phyloP scores from a whole-genome alignment of 768 basidiomycete species.

The Amanita fuliginea region DNA sequence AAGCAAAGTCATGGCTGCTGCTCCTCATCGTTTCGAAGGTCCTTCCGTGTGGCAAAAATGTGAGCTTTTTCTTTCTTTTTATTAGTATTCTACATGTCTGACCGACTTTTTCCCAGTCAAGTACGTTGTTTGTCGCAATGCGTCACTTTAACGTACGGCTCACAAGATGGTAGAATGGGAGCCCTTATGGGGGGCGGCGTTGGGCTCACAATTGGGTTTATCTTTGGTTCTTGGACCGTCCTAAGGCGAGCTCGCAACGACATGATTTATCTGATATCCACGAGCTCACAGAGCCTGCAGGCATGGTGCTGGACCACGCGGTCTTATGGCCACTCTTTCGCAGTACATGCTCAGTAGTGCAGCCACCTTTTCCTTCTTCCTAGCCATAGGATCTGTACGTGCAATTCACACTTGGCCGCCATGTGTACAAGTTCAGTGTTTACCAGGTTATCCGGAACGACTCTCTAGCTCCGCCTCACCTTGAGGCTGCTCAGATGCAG shows the following conservation, averaged over 20 bases:
- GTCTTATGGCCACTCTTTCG: slow-evolving; percentile 82
- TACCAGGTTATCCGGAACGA: slow-evolving; percentile 85
- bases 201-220: slow-evolving; percentile 93
- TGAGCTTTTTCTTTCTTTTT: slow-evolving; percentile 21
- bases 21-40: slow-evolving; percentile 29
- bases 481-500: slow-evolving; percentile 55
- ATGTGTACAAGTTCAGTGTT: slow-evolving; percentile 5
- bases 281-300: slow-evolving; percentile 26
- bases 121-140: slow-evolving; percentile 19
- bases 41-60: slow-evolving; percentile 72
- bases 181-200: slow-evolving; percentile 90
- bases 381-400: slow-evolving; percentile 83
- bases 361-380: slow-evolving; percentile 96
- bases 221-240: slow-evolving; percentile 92
- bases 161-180: slow-evolving; percentile 52
- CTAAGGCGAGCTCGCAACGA: slow-evolving; percentile 47
- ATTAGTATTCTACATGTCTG: slow-evolving; percentile 6
- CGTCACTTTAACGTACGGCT: slow-evolving; percentile 6
- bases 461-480: slow-evolving; percentile 40
- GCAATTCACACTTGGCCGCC: background rate
- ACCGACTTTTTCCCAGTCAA: slow-evolving; percentile 35
- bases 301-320: slow-evolving; percentile 85
- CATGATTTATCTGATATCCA: background rate
- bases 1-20: slow-evolving; percentile 13
- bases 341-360: slow-evolving; percentile 99